These are phyloP conservation scores for Elsinoe perseae DNA, from an alignment of 2,329 filamentous ascomycete genomes.

Conservation along the genomic window DNA sequence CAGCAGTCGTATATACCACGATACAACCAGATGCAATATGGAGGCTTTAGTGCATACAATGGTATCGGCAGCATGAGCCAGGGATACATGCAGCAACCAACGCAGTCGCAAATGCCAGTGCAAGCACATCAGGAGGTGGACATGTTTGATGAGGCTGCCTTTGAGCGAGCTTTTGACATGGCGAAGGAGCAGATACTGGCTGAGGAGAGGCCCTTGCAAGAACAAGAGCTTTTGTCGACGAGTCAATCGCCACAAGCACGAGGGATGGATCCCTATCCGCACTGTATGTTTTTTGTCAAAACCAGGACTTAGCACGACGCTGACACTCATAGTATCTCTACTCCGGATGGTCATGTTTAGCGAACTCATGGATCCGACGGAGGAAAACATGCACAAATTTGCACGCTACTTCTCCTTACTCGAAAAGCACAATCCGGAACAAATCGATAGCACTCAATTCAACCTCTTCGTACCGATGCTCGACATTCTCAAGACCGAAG, in stretches of 20 bases:
- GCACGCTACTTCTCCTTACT: slow-evolving; percentile 15
- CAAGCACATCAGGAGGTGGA: slow-evolving; percentile 29
- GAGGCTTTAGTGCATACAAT: slow-evolving; percentile 25
- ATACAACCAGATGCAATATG: slow-evolving; percentile 23
- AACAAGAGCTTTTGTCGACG: slow-evolving; percentile 16
- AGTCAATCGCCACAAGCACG: slow-evolving; percentile 16
- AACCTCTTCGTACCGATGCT: slow-evolving; percentile 18
- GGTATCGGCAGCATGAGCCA: neutral
- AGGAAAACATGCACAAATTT: slow-evolving; percentile 18
- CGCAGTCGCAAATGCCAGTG: slow-evolving; percentile 15
- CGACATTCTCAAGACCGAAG: neutral
- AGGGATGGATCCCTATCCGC: slow-evolving; percentile 16
- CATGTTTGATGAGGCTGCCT: slow-evolving; percentile 48
- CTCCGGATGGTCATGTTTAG: slow-evolving; percentile 17
- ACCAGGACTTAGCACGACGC: neutral
- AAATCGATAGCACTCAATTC: slow-evolving; percentile 15
- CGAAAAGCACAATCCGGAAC: slow-evolving; percentile 4
- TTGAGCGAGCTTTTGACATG: slow-evolving; percentile 48
- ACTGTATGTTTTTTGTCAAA: slow-evolving; percentile 1
- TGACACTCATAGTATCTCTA: slow-evolving; percentile 10
- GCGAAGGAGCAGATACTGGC: slow-evolving; percentile 35
- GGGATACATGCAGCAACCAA: slow-evolving; percentile 32
- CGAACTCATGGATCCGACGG: slow-evolving; percentile 15
- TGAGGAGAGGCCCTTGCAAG: slow-evolving; percentile 18
- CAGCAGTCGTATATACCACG: neutral